Percentiles rank a stretch among this genome's conserved stretches.
These are phyloP conservation scores for Asterochloris erici DNA, from an alignment of 139 green algal species.

Conservation along the genomic window DNA sequence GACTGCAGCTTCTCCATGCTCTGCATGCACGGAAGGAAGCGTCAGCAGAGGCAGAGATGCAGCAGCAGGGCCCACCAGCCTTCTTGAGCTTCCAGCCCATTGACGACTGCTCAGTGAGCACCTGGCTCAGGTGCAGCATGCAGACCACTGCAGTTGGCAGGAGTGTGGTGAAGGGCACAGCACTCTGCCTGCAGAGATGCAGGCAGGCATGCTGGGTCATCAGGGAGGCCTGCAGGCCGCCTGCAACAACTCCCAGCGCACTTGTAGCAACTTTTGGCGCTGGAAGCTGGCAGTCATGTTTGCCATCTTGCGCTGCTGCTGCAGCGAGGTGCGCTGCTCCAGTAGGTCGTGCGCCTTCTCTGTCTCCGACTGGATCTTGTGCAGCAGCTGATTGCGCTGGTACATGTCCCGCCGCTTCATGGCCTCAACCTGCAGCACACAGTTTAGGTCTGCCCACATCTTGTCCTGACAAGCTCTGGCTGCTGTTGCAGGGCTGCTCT, in stretches of 20 bases:
- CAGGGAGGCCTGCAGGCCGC: too few species aligned
- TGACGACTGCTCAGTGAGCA: too few species aligned
- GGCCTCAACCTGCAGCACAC: conserved; percentile 52
- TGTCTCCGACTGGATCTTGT: conserved; percentile 66
- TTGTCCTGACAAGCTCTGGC: too few species aligned
- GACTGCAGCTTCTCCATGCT: conserved; percentile 37
- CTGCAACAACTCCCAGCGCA: too few species aligned
- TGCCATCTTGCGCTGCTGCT: conserved; percentile 66
- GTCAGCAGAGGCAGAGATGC: background rate
- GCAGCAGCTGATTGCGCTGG: conserved; percentile 61
- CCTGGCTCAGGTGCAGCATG: too few species aligned
- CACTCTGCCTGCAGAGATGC: background rate
- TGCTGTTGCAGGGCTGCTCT: too few species aligned
- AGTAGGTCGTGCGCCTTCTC: conserved; percentile 41
- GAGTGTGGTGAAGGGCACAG: too few species aligned
- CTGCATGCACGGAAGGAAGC: background rate
- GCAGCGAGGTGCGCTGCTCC: conserved; percentile 42
- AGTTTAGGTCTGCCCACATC: too few species aligned
- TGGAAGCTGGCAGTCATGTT: conserved; percentile 76
- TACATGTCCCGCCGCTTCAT: conserved; percentile 53
- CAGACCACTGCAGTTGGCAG: too few species aligned
- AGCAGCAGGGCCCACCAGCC: background rate
- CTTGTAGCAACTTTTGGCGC: conserved; percentile 49
- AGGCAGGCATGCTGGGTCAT: background rate
- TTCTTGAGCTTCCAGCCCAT: too few species aligned